phyloP scores from a whole-genome alignment of 2,329 filamentous ascomycete species.

The Escovopsis sp. region DNA sequence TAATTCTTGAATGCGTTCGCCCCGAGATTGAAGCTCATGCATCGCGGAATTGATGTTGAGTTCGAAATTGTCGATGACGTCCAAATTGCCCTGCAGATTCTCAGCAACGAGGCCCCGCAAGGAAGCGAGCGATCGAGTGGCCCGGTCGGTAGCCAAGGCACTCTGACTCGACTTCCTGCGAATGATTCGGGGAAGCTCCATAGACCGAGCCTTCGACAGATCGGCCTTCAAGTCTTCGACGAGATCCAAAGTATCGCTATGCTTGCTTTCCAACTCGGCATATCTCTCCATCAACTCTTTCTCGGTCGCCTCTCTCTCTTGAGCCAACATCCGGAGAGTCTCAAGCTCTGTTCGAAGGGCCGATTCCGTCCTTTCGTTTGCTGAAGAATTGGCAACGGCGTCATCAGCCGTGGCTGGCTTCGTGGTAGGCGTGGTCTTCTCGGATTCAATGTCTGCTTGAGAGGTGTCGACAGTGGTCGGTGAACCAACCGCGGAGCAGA shows the following conservation, averaged over 20 bases:
- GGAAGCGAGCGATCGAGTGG: slow-evolving; percentile 79
- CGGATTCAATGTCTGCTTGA: slow-evolving; percentile 33
- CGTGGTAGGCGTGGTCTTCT: slow-evolving; percentile 28
- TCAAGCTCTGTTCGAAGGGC: slow-evolving; percentile 44
- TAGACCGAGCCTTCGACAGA: slow-evolving; percentile 57
- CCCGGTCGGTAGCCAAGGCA: slow-evolving; percentile 72
- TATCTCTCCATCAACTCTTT: slow-evolving; percentile 62
- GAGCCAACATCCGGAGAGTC: slow-evolving; percentile 51
- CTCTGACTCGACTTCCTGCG: slow-evolving; percentile 88
- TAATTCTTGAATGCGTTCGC: slow-evolving; percentile 78
- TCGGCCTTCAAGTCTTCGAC: slow-evolving; percentile 87
- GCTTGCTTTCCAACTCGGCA: slow-evolving; percentile 65
- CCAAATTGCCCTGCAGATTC: slow-evolving; percentile 67
- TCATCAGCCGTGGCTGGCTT: slow-evolving; percentile 25
- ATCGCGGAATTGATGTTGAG: slow-evolving; percentile 81
- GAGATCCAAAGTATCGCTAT: slow-evolving; percentile 67
- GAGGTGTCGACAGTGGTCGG: slow-evolving; percentile 48
- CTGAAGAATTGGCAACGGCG: slow-evolving; percentile 21
- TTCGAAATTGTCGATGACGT: slow-evolving; percentile 84
- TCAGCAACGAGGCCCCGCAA: slow-evolving; percentile 79
- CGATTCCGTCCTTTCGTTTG: slow-evolving; percentile 17
- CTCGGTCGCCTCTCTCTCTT: slow-evolving; percentile 64
- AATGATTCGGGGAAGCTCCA: slow-evolving; percentile 56
- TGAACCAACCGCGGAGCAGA: slow-evolving; percentile 74
- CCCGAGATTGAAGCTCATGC: slow-evolving; percentile 75